These are phyloP conservation scores for Hypoxylon sp. DNA, from an alignment of 2,329 filamentous ascomycete species.

Conservation along the genomic window DNA sequence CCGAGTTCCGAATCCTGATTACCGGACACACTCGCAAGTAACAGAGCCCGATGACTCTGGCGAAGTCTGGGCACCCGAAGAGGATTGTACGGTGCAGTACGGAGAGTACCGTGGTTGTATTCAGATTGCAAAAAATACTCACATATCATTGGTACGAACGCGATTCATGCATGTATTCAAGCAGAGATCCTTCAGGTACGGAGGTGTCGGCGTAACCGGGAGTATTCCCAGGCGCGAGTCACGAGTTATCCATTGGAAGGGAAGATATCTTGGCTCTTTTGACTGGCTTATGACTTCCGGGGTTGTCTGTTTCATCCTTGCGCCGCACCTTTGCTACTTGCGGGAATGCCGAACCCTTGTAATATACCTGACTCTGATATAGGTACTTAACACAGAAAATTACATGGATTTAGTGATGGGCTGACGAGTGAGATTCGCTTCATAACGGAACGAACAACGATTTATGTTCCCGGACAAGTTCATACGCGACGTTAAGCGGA, in stretches of 20 bases:
- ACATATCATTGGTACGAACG: conserved; percentile 20
- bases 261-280: conserved; percentile 30
- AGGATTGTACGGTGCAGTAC: conserved; percentile 15
- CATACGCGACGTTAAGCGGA: neutral
- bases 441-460: neutral
- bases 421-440: conserved; percentile 5
- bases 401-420: conserved; percentile 8
- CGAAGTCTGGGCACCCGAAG: conserved; percentile 1
- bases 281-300: conserved; percentile 31
- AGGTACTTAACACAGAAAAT: conserved; percentile 26
- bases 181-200: conserved; percentile 6
- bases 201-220: conserved; percentile 26
- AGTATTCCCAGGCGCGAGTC: conserved; percentile 18
- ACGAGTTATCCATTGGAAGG: conserved; percentile 24
- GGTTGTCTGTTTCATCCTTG: conserved; percentile 39
- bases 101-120: conserved; percentile 22
- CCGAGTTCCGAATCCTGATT: conserved; percentile 33
- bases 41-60: neutral
- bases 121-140: conserved; percentile 10
- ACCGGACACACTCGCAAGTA: conserved; percentile 1
- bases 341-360: conserved; percentile 30
- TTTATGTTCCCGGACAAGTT: neutral
- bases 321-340: conserved; percentile 32
- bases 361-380: conserved; percentile 31
- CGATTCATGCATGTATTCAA: conserved; percentile 2